A percentile compares a stretch with the other conserved stretches of the same genome.
These are phyloP conservation scores for Neoconidiobolus thromboides DNA, from an alignment of 371 early-diverging fungal genomes.

Conservation along the genomic window DNA sequence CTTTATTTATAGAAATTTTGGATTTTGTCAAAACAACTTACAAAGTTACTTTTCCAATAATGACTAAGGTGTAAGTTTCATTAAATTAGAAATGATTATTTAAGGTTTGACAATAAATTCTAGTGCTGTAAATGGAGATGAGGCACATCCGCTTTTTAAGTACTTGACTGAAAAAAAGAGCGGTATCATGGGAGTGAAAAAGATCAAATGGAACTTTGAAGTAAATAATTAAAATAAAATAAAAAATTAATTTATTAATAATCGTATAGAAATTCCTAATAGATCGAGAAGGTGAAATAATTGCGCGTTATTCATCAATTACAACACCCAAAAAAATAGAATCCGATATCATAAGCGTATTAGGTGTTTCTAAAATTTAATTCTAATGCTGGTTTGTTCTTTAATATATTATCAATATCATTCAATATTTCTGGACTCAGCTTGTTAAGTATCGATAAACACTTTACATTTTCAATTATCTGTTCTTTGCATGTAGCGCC, in stretches of 20 bases:
- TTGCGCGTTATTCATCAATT: conserved; percentile 26
- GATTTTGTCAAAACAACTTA: background rate
- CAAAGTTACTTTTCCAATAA: background rate
- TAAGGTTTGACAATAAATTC: background rate
- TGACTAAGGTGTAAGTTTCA: background rate
- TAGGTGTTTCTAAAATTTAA: conserved; percentile 39
- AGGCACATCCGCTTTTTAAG: conserved; percentile 48
- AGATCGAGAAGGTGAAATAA: conserved; percentile 23
- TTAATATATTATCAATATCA: conserved; percentile 40
- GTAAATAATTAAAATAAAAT: background rate
- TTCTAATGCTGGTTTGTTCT: conserved; percentile 43
- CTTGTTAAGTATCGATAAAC: conserved; percentile 29
- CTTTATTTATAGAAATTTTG: background rate
- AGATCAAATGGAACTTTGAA: conserved; percentile 17
- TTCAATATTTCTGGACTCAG: conserved; percentile 46
- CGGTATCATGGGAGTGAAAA: conserved; percentile 10
- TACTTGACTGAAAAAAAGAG: conserved; percentile 44
- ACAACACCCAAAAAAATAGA: conserved; percentile 15
- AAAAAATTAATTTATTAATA: background rate
- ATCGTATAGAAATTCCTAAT: conserved; percentile 31
- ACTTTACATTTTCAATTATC: conserved; percentile 51
- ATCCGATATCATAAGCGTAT: conserved; percentile 5
- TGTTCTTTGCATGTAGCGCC: conserved; percentile 51
- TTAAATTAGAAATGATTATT: background rate
- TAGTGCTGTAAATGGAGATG: conserved; percentile 60